These are phyloP conservation scores for Pestalotiopsis sp. DNA, from an alignment of 2,329 filamentous ascomycete genomes.

Conservation along the genomic window DNA sequence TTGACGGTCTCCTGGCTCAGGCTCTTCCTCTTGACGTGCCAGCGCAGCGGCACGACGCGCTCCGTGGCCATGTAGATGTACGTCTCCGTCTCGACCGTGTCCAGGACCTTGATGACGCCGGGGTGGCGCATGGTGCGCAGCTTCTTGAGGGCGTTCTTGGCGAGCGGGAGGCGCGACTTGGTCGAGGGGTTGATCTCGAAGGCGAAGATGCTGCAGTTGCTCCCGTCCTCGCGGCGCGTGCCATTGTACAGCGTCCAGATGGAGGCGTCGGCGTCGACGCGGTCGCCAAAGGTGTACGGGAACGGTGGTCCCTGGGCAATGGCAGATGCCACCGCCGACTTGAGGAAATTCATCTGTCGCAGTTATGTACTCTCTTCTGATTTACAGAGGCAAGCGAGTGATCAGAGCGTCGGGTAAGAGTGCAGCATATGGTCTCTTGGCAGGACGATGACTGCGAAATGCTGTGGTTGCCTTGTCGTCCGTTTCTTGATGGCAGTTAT, in stretches of 20 bases:
- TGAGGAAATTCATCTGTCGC: conserved; percentile 86
- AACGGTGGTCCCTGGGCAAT: conserved; percentile 95
- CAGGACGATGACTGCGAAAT: background rate
- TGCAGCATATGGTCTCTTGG: background rate
- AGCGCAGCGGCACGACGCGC: conserved; percentile 81
- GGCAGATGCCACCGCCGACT: conserved; percentile 94
- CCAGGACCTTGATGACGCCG: conserved; percentile 89
- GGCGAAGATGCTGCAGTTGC: conserved; percentile 93
- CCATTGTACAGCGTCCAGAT: conserved; percentile 98
- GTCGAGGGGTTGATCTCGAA: conserved; percentile 84
- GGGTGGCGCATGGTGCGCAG: conserved; percentile 91
- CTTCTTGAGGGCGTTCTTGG: conserved; percentile 93
- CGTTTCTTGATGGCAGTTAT: background rate
- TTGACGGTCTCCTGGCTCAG: conserved; percentile 90
- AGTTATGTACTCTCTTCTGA: background rate
- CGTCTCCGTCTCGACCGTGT: conserved; percentile 94
- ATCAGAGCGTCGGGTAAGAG: background rate
- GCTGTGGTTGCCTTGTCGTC: background rate
- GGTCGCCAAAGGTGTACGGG: conserved; percentile 90
- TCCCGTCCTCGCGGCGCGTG: conserved; percentile 89
- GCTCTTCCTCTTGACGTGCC: conserved; percentile 88
- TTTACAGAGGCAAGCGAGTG: background rate
- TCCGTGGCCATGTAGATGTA: conserved; percentile 98
- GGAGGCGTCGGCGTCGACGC: conserved; percentile 88
- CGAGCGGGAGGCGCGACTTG: conserved; percentile 79